These are phyloP conservation scores for Alternaria sp. DNA, from an alignment of 2,329 filamentous ascomycete genomes.

Conservation along the genomic window DNA sequence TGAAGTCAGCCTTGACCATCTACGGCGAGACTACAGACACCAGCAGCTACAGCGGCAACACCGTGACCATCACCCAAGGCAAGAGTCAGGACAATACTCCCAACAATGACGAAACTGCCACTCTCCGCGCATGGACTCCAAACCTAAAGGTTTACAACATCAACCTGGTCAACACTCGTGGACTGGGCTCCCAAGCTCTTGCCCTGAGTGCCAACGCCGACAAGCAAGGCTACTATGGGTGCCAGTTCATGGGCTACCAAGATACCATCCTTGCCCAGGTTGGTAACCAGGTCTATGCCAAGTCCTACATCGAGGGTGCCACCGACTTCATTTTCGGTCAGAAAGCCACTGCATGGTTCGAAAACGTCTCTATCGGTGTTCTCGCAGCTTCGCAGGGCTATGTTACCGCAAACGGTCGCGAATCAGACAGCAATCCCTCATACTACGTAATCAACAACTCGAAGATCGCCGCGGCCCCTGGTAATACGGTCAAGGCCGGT, in stretches of 20 bases:
- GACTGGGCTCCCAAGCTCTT: slow-evolving; percentile 60
- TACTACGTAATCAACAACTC: slow-evolving; percentile 67
- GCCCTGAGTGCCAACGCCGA: slow-evolving; percentile 62
- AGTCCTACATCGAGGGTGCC: slow-evolving; percentile 65
- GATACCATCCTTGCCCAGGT: slow-evolving; percentile 58
- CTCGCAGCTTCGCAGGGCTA: slow-evolving; percentile 53
- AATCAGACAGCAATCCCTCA: slow-evolving; percentile 45
- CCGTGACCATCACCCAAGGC: slow-evolving; percentile 63
- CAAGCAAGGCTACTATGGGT: slow-evolving; percentile 66
- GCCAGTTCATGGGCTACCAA: slow-evolving; percentile 64
- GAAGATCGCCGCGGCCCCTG: slow-evolving; percentile 54
- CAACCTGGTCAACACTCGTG: slow-evolving; percentile 59
- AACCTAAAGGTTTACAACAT: slow-evolving; percentile 71
- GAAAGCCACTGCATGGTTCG: slow-evolving; percentile 61
- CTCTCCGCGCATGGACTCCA: slow-evolving; percentile 57
- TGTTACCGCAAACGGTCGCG: slow-evolving; percentile 49
- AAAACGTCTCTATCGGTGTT: slow-evolving; percentile 59
- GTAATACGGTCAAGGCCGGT: slow-evolving; percentile 50
- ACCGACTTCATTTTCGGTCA: slow-evolving; percentile 69
- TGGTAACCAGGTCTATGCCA: slow-evolving; percentile 65
- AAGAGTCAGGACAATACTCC: slow-evolving; percentile 57
- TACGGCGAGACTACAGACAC: slow-evolving; percentile 67
- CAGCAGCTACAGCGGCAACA: slow-evolving; percentile 61
- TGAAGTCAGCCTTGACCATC: slow-evolving; percentile 61
- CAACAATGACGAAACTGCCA: slow-evolving; percentile 64